phyloP scores from a whole-genome alignment of 2,329 filamentous ascomycete species.

The Aspergillus brasiliensis region DNA sequence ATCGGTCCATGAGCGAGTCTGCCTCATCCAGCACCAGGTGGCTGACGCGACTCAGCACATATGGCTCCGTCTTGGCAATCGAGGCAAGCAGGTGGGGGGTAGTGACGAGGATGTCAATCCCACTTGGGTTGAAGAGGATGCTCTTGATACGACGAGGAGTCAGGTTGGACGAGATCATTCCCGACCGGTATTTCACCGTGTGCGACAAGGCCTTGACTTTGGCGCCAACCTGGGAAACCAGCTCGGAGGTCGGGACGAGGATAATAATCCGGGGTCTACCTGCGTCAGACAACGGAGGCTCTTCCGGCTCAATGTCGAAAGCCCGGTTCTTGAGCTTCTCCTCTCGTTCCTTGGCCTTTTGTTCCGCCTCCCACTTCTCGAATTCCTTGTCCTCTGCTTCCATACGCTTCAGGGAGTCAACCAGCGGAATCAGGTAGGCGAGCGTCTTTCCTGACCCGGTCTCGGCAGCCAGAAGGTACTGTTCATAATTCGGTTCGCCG shows the following conservation, averaged over 20 bases:
- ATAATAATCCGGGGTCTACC: constrained; percentile 82
- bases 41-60: constrained; percentile 85
- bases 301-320: constrained; percentile 62
- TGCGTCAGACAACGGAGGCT: constrained; percentile 66
- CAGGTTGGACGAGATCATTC: constrained; percentile 76
- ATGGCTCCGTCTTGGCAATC: constrained; percentile 86
- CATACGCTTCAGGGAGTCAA: constrained; percentile 81
- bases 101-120: constrained; percentile 81
- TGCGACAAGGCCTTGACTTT: constrained; percentile 84
- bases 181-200: constrained; percentile 81
- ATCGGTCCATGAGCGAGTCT: constrained; percentile 91
- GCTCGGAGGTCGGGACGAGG: constrained; percentile 86
- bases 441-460: constrained; percentile 97
- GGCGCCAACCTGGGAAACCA: constrained; percentile 81
- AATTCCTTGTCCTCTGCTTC: constrained; percentile 67
- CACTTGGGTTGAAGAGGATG: constrained; percentile 75
- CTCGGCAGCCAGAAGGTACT: constrained; percentile 87
- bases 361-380: constrained; percentile 52
- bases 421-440: constrained; percentile 81
- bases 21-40: constrained; percentile 94
- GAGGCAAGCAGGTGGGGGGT: constrained; percentile 88
- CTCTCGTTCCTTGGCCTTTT: constrained; percentile 58
- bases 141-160: constrained; percentile 78
- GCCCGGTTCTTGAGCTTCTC: constrained; percentile 56
- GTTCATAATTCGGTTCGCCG: constrained; percentile 54